phyloP scores from a whole-genome alignment of 2,329 filamentous ascomycete species.

The Beauveria sp. region DNA sequence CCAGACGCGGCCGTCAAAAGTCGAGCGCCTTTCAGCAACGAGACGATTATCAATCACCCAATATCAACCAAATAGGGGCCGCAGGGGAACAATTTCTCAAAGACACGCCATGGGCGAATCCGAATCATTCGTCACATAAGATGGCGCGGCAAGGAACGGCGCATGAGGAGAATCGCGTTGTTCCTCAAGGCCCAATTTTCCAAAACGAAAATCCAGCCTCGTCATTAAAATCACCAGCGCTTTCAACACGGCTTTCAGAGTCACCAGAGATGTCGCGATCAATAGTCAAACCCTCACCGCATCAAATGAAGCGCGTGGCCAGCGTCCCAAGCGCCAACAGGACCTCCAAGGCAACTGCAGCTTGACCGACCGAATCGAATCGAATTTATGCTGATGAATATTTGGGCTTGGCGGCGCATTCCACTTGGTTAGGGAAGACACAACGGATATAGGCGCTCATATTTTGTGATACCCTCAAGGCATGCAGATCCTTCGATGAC shows the following conservation, averaged over 20 bases:
- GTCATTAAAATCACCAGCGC: conserved; percentile 19
- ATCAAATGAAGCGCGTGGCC: conserved; percentile 26
- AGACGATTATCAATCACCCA: conserved; percentile 40
- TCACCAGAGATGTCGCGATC: conserved; percentile 38
- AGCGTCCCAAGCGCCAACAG: conserved; percentile 25
- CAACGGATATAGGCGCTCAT: conserved; percentile 7
- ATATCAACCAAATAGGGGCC: conserved; percentile 47
- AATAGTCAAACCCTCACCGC: conserved; percentile 23
- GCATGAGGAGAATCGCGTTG: conserved; percentile 3
- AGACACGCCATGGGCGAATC: conserved; percentile 87
- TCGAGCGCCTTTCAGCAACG: conserved; percentile 31
- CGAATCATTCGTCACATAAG: conserved; percentile 67
- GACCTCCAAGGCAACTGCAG: conserved; percentile 28
- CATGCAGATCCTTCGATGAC: conserved; percentile 17
- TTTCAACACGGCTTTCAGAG: conserved; percentile 25
- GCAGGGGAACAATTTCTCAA: conserved; percentile 83
- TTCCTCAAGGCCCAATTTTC: conserved; percentile 9
- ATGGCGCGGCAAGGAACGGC: conserved; percentile 28
- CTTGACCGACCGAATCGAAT: conserved; percentile 17
- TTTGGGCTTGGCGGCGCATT: neutral
- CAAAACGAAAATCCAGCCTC: conserved; percentile 3
- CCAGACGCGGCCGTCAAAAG: conserved; percentile 28
- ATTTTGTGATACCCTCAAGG: conserved; percentile 31
- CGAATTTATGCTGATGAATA: conserved; percentile 3
- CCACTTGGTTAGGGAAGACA: conserved; percentile 3